Evolutionary conservation across 2,329 filamentous ascomycete species (phyloP).

Genomic region (Cercospora sojina): DNA sequence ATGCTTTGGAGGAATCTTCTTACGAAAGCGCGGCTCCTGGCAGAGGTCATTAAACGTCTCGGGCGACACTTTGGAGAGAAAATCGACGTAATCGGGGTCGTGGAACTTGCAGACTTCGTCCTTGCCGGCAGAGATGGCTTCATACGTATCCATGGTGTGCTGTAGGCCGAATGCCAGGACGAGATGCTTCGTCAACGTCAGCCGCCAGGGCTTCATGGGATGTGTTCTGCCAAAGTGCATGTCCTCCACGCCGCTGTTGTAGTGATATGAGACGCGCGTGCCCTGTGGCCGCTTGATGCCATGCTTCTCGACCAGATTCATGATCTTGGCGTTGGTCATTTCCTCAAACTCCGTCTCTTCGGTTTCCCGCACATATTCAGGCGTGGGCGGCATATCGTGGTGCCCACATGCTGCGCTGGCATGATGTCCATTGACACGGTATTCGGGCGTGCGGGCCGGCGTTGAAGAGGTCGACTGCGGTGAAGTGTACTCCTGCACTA

Average conservation of each 20-base stretch:
- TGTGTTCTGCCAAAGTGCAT: constrained; percentile 97
- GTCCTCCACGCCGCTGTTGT: constrained; percentile 90
- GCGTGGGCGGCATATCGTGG: constrained; percentile 31
- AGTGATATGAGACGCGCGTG: constrained; percentile 91
- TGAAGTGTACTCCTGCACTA: constrained; percentile 13
- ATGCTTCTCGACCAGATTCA: constrained; percentile 56
- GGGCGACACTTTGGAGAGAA: constrained; percentile 56
- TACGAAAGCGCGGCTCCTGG: constrained; percentile 45
- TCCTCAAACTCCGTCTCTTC: constrained; percentile 35
- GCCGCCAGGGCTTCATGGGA: constrained; percentile 98
- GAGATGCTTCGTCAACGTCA: constrained; percentile 91
- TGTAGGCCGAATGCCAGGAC: constrained; percentile 95
- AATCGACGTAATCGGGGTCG: constrained; percentile 84
- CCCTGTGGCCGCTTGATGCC: constrained; percentile 78
- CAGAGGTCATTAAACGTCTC: constrained; percentile 54
- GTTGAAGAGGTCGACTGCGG: constrained; percentile 2
- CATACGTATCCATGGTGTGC: constrained; percentile 93
- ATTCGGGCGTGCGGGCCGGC: constrained; percentile 2
- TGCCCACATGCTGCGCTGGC: constrained; percentile 1
- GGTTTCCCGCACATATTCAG: constrained; percentile 53
- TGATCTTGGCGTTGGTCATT: constrained; percentile 53
- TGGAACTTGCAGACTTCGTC: constrained; percentile 89
- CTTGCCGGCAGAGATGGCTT: constrained; percentile 77
- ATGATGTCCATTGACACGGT: constrained; percentile 2
- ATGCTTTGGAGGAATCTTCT: constrained; percentile 43